phyloP scores from a whole-genome alignment of 352 stramenopile genomes.

The Pythium chondricola region DNA sequence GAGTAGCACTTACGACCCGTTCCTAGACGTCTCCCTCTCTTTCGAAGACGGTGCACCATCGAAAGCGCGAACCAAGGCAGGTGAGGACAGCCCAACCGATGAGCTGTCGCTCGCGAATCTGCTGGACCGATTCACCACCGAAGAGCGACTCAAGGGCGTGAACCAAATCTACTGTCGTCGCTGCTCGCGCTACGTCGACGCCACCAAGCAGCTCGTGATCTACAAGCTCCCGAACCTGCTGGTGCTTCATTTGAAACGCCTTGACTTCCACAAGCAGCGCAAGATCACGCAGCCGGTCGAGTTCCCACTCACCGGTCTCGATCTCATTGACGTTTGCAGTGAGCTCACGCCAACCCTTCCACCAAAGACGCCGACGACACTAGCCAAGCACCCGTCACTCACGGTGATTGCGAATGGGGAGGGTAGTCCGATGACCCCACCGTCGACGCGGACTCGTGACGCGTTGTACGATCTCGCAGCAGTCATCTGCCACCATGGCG shows the following conservation, averaged over 20 bases:
- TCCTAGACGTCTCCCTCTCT: conserved; percentile 67
- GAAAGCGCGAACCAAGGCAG: conserved; percentile 1
- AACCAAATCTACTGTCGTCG: conserved; percentile 61
- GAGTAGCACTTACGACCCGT: conserved; percentile 61
- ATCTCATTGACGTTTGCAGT: conserved; percentile 35
- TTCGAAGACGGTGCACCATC: conserved; percentile 28
- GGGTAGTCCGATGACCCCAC: conserved; percentile 9
- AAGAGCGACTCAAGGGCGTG: conserved; percentile 46
- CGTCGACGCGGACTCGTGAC: conserved; percentile 12
- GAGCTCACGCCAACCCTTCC: conserved; percentile 8
- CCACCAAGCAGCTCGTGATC: conserved; percentile 56
- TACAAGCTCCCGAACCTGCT: conserved; percentile 62
- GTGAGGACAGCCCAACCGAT: not conserved
- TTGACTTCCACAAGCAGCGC: conserved; percentile 61
- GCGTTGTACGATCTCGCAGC: conserved; percentile 57
- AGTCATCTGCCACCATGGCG: conserved; percentile 64
- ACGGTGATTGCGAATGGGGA: not conserved
- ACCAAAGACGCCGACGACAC: conserved; percentile 12
- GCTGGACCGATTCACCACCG: conserved; percentile 38
- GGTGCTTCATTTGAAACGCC: conserved; percentile 67
- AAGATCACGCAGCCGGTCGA: conserved; percentile 44
- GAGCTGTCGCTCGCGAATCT: conserved; percentile 28
- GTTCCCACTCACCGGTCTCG: conserved; percentile 34
- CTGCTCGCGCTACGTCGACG: conserved; percentile 50
- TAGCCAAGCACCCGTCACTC: conserved; percentile 3